These are phyloP conservation scores for Punctularia strigosozonata DNA, from an alignment of 768 basidiomycete species.

Conservation along the genomic window DNA sequence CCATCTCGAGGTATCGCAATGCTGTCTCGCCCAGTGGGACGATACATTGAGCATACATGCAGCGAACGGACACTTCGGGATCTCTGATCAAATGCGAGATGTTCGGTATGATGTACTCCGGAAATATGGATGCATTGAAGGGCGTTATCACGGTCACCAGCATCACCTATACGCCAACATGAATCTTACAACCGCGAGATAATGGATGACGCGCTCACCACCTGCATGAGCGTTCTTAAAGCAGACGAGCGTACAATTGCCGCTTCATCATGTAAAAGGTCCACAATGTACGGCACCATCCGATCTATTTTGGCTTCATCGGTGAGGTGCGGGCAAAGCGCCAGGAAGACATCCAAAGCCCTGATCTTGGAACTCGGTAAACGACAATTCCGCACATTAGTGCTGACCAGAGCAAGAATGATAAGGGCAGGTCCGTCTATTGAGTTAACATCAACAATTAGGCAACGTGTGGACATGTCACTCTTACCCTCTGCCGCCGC, in stretches of 20 bases:
- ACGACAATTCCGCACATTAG: constrained; percentile 81
- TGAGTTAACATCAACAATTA: background rate
- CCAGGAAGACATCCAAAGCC: constrained; percentile 79
- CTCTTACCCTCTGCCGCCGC: constrained; percentile 54
- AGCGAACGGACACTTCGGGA: constrained; percentile 71
- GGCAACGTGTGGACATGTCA: background rate
- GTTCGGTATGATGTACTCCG: constrained; percentile 93
- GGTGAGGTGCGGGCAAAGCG: constrained; percentile 67
- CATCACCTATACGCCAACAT: constrained; percentile 24
- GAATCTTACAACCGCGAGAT: background rate
- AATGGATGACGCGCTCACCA: constrained; percentile 38
- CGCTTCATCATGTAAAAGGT: constrained; percentile 77
- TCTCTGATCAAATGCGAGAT: constrained; percentile 75
- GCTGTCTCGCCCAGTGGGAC: constrained; percentile 80
- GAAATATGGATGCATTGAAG: constrained; percentile 63
- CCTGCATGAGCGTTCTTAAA: constrained; percentile 68
- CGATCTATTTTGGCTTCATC: constrained; percentile 95
- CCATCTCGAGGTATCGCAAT: constrained; percentile 85
- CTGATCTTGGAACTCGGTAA: constrained; percentile 80
- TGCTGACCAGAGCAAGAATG: constrained; percentile 75
- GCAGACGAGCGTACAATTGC: constrained; percentile 75
- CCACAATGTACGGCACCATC: constrained; percentile 85
- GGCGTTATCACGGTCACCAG: constrained; percentile 63
- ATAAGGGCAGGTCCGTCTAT: constrained; percentile 84
- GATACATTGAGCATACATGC: constrained; percentile 76